These are phyloP conservation scores for Trichophaea hybrida DNA, from an alignment of 2,329 filamentous ascomycete genomes.

Conservation along the genomic window DNA sequence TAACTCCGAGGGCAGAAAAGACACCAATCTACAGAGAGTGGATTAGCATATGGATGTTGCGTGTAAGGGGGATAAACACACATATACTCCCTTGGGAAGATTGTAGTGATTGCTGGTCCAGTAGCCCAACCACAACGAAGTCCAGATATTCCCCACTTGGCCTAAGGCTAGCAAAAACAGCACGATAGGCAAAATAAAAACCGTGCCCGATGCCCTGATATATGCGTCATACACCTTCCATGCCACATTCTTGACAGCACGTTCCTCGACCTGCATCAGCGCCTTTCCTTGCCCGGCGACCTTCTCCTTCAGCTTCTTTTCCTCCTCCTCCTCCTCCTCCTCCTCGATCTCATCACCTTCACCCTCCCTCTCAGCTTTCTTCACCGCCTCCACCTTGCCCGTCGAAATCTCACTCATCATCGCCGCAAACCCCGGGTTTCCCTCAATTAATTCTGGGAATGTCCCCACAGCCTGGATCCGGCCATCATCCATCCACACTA, in stretches of 20 bases:
- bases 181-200: conserved; percentile 51
- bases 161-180: conserved; percentile 52
- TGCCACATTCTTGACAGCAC: conserved; percentile 59
- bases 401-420: conserved; percentile 58
- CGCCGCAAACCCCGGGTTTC: conserved; percentile 62
- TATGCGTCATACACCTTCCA: conserved; percentile 71
- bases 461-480: conserved; percentile 74
- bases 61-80: conserved; percentile 34
- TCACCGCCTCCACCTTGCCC: conserved; percentile 38
- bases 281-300: conserved; percentile 6
- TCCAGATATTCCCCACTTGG: conserved; percentile 73
- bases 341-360: conserved; percentile 36
- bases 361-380: conserved; percentile 38
- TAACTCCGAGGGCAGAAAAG: conserved; percentile 55
- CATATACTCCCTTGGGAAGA: conserved; percentile 54
- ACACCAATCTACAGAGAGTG: conserved; percentile 41
- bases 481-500: conserved; percentile 85
- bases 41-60: conserved; percentile 5
- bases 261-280: conserved; percentile 62
- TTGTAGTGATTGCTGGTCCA: conserved; percentile 74
- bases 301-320: conserved; percentile 36
- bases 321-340: conserved; percentile 30
- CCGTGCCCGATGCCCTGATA: conserved; percentile 56
- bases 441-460: conserved; percentile 70
- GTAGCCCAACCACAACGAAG: conserved; percentile 82